A percentile compares a stretch with the other conserved stretches of the same genome.
Conservation (phyloP, 805 yeast species). For the Candida yuanshanica region DNA sequence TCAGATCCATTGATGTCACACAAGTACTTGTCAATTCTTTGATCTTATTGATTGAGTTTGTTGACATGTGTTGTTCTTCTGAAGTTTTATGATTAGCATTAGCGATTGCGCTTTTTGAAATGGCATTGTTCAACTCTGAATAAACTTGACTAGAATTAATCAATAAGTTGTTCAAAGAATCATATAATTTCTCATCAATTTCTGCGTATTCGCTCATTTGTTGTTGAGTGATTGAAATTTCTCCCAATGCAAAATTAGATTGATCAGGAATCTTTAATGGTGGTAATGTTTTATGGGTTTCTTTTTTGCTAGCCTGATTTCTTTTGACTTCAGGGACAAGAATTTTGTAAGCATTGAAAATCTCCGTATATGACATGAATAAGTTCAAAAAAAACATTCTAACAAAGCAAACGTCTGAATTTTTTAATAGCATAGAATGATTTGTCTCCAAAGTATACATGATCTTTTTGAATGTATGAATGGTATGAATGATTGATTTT, state of each 20-base stretch:
- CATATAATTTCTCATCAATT: slow-evolving; percentile 63
- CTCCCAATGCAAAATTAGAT: not conserved
- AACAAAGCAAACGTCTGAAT: slow-evolving; percentile 58
- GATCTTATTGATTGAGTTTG: slow-evolving; percentile 54
- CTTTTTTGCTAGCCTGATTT: not conserved
- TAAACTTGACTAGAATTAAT: slow-evolving; percentile 72
- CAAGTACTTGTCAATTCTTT: slow-evolving; percentile 76
- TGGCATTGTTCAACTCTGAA: slow-evolving; percentile 63
- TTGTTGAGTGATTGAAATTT: slow-evolving; percentile 17
- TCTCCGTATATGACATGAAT: slow-evolving; percentile 59
- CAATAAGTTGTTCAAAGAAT: slow-evolving; percentile 57
- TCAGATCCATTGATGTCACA: slow-evolving; percentile 74
- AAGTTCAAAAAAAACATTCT: slow-evolving; percentile 57
- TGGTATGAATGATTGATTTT: slow-evolving; percentile 31
- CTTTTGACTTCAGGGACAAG: not conserved
- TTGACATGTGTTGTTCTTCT: slow-evolving; percentile 11
- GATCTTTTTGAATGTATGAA: slow-evolving; percentile 46
- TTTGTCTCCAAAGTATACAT: slow-evolving; percentile 43
- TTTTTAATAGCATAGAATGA: slow-evolving; percentile 42
- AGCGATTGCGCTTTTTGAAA: slow-evolving; percentile 56
- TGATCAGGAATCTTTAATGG: slow-evolving; percentile 21
- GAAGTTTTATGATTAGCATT: slow-evolving; percentile 31
- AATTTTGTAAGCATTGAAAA: slow-evolving; percentile 57
- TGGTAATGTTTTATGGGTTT: slow-evolving; percentile 12
- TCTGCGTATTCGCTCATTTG: slow-evolving; percentile 35